Base-by-base conservation (phyloP, 768 basidiomycete genomes). In the Favolaschia claudopus region DNA sequence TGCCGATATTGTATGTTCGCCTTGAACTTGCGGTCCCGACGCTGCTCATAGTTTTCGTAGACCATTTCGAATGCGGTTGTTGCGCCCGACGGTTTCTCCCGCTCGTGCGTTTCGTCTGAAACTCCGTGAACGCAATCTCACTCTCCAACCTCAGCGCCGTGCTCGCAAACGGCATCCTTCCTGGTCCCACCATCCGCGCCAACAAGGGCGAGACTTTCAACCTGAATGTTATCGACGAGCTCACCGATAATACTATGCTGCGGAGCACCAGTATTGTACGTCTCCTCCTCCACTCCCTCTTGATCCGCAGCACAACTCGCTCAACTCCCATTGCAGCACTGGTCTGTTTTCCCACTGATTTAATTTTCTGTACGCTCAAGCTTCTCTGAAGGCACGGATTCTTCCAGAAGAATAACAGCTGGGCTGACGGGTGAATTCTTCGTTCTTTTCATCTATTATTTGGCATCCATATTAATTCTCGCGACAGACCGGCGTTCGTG, bases 151-250 rank as follows among this genome's bases (percentile, higher is more conserved):
- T 0, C 20, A 82, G 80, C 32, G 68, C 83, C 19, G 74, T 79
- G 3, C 69, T 85, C 36, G 80, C 82, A 32, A 77, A 75, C 28
- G 82, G 82, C 15, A 72, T 62, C 2, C 82, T 82, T 50, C 84
- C 84, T 1, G 83, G 81, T 2, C 82, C 84, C 8, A 53, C 82
- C 36, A 79, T 84, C 42, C 33, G 27, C 3, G 65, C 59, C 15
- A 71, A 75, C 19, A 83, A 78, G 72, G 72, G 70, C 55, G 24
- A 20, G 52, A 20, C 2, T 32, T 24, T 29, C 52, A 7, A 4
- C n/a, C 10, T 27, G 29, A 19, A 12, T 1, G 20, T 40, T 3
- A 10, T 17, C 15, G 17, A 38, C 12, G 14, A 29, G 19, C 17
- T 38, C 40, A 40, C 37, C 4, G 71, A 77, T 37, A 51, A 60